Evolutionary conservation across 2,329 filamentous ascomycete genomes (phyloP), one percentile per base, ranked within the genome.

Genomic region (Biscogniauxia mediterranea): DNA sequence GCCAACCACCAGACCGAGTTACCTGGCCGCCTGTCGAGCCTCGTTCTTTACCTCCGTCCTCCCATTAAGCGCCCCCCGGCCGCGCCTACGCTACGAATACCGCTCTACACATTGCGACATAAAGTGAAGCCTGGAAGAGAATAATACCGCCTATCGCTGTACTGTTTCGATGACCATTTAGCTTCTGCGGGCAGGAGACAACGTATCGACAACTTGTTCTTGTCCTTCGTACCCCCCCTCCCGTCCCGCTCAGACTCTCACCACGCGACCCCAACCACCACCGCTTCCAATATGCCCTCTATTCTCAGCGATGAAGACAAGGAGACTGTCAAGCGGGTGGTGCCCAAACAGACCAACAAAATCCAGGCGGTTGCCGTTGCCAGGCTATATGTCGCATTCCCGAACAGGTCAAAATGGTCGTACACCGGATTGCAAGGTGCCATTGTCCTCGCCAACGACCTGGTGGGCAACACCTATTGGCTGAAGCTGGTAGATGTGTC

Each of bases 401-500:
- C 95, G 13, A 87, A 95, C 79, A 85, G 84, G 65, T 85, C 88
- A 65, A 87, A 83, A 93, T 99, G 95, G 95, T 94, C 88, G 26
- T 96, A 94, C 75, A 97, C 94, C 0, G 95, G 94, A 15, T 79
- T 98, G 53, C 95, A 98, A 76, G 95, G 95, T 57, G 95, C 95
- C 56, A 86, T 89, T 42, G 94, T 97, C 57, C 86, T 99, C 66
- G 90, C 92, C 68, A 96, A 98, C 76, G 95, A 99, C 74, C 79
- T 96, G 49, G 93, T 98, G 26, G 95, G 95, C 67, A 90, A 97
- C 76, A 97, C 95, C 0, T 96, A 93, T 78, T 99, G 94, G 92
- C 81, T 99, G 69, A 99, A 99, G 81, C 82, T 99, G 79, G 95
- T 99, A 56, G 95, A 99, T 76, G 88, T 99, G 60, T 97, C 93